These are phyloP conservation scores for Marsdenia floribunda DNA, from an alignment of 257 asterid species.

Conservation along the genomic window DNA sequence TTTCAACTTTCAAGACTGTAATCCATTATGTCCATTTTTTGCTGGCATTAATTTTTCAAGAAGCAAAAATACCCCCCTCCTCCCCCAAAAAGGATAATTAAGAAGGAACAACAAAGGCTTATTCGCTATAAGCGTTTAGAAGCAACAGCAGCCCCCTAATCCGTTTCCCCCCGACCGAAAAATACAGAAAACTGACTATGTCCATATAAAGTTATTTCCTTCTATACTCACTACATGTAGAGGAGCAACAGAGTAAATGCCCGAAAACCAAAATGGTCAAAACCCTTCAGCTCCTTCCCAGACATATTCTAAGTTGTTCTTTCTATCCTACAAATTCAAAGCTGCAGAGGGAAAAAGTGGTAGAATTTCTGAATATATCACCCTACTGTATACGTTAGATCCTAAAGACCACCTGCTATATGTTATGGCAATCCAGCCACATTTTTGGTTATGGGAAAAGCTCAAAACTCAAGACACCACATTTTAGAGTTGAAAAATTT, in stretches of 20 bases:
- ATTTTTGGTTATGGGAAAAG: not conserved
- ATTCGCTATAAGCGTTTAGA: no score
- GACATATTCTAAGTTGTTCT: not conserved
- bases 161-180: no score
- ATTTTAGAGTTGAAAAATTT: not conserved
- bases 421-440: not conserved
- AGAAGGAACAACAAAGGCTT: no score
- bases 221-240: not conserved
- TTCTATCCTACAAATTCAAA: not conserved
- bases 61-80: no score
- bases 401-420: not conserved
- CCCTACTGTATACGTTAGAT: not conserved
- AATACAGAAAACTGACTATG: no score
- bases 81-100: no score
- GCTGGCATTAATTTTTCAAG: not conserved
- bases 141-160: no score
- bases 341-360: not conserved
- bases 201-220: not conserved
- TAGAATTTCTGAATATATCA: not conserved
- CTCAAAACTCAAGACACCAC: not conserved
- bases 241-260: not conserved
- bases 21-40: conserved; percentile 10
- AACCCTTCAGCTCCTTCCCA: not conserved
- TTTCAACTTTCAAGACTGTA: conserved; percentile 11
- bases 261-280: not conserved